phyloP scores from a whole-genome alignment of 768 basidiomycete species.

The Suillus variegatus region DNA sequence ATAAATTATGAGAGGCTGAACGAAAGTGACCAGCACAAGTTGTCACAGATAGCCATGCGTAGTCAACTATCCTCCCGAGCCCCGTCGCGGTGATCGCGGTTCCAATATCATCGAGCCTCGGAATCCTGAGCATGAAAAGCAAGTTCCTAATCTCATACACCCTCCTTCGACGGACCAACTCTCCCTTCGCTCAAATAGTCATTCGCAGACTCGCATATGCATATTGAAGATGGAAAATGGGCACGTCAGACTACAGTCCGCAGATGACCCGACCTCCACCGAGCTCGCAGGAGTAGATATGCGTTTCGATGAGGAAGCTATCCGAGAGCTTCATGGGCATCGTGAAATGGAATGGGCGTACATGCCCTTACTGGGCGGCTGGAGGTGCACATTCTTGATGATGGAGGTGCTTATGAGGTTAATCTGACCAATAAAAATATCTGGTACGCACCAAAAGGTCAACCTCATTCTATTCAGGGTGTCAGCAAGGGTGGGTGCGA shows the following conservation, averaged over 20 bases:
- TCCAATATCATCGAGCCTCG: conserved; percentile 51
- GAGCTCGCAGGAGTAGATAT: conserved; percentile 34
- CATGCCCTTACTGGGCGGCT: conserved; percentile 38
- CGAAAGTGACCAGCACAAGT: conserved; percentile 13
- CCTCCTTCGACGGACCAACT: conserved; percentile 49
- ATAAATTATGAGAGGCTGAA: conserved; percentile 17
- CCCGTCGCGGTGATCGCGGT: conserved; percentile 43
- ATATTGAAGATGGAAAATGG: conserved; percentile 55
- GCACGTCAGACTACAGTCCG: conserved; percentile 52
- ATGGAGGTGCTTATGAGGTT: conserved; percentile 5
- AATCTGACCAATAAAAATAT: conserved; percentile 32
- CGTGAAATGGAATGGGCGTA: conserved; percentile 36
- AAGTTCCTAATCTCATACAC: conserved; percentile 54
- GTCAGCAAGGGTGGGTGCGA: conserved; percentile 36
- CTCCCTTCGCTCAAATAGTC: conserved; percentile 46
- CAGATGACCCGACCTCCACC: conserved; percentile 6
- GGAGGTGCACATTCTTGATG: conserved; percentile 6
- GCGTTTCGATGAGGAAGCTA: conserved; percentile 33
- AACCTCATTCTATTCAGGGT: conserved; percentile 47
- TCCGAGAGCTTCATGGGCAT: conserved; percentile 39
- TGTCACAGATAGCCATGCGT: conserved; percentile 12
- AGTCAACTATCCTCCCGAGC: conserved; percentile 26
- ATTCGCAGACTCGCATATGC: conserved; percentile 52
- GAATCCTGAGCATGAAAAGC: conserved; percentile 47
- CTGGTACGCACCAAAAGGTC: conserved; percentile 53